Evolutionary conservation across 139 green algal genomes (phyloP).

Genomic region (Nannochloris sp.): DNA sequence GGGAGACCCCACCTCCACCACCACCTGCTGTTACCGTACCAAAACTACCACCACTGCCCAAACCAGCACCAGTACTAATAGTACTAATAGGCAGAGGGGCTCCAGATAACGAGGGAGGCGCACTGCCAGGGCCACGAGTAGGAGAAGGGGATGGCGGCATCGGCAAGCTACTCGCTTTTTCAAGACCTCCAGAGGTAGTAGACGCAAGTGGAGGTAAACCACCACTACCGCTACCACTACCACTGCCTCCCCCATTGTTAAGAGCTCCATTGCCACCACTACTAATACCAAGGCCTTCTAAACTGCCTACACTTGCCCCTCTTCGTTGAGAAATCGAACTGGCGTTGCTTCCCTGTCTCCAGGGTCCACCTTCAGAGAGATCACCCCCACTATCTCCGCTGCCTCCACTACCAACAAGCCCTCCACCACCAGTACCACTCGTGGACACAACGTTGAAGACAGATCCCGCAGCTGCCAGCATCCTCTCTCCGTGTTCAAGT

Average conservation of each 20-base stretch:
- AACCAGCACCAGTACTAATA: not conserved
- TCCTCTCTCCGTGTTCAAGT: slow-evolving; percentile 44
- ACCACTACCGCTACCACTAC: too few relatives aligned
- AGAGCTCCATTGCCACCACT: too few relatives aligned
- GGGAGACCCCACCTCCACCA: not conserved
- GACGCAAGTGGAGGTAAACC: too few relatives aligned
- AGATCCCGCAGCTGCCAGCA: slow-evolving; percentile 30
- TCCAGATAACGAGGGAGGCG: too few relatives aligned
- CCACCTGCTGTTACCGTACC: too few relatives aligned
- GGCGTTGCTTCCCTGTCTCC: slow-evolving; percentile 5
- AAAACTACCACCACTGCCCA: too few relatives aligned
- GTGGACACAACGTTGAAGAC: slow-evolving; percentile 46
- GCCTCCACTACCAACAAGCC: not conserved
- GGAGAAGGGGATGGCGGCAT: not conserved
- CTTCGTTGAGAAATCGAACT: not conserved
- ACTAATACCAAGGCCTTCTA: too few relatives aligned
- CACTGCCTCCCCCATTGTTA: too few relatives aligned
- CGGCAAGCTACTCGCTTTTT: not conserved
- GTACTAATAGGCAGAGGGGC: not conserved
- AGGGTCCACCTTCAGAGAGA: not conserved
- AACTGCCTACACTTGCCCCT: not conserved
- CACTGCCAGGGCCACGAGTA: not conserved
- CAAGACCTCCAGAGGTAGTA: not conserved
- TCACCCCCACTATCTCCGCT: not conserved
- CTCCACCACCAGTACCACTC: slow-evolving; percentile 6